A percentile compares a stretch with the other conserved stretches of the same genome.
Evolutionary conservation across 176 grass and related monocot genomes (phyloP).

Genomic region (Triticum dicoccoides): DNA sequence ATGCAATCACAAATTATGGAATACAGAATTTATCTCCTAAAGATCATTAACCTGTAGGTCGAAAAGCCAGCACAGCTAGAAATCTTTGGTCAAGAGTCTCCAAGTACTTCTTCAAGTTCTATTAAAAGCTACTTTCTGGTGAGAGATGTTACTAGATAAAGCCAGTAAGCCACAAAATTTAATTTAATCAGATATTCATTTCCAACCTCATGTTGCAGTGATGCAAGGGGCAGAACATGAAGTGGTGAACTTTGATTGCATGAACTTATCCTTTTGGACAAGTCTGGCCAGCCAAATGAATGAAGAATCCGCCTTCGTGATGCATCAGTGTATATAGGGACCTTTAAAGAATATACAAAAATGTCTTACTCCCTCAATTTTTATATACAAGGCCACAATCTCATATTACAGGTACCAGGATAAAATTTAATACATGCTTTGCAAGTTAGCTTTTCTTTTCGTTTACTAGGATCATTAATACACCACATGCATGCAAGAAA

Average conservation of each 20-base stretch:
- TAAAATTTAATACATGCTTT: too few relatives aligned
- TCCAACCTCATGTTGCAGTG: constrained; percentile 55
- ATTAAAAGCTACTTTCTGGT: constrained; percentile 11
- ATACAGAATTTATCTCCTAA: background rate
- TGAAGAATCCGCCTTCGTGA: constrained; percentile 74
- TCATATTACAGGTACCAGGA: too few relatives aligned
- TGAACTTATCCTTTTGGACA: constrained; percentile 56
- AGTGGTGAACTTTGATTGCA: constrained; percentile 51
- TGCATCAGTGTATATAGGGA: constrained; percentile 68
- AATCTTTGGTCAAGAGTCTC: constrained; percentile 52
- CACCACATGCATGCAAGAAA: too few relatives aligned
- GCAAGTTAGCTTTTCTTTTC: too few relatives aligned
- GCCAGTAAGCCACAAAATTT: background rate
- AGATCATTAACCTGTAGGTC: constrained; percentile 63
- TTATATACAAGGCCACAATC: too few relatives aligned
- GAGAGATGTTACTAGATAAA: constrained; percentile 28
- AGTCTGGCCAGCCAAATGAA: constrained; percentile 64
- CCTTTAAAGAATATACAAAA: constrained; percentile 37
- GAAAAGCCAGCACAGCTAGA: constrained; percentile 62
- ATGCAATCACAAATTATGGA: constrained; percentile 1
- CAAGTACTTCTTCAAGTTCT: constrained; percentile 66
- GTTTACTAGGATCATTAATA: too few relatives aligned
- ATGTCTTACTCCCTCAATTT: background rate
- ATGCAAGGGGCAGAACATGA: constrained; percentile 76
- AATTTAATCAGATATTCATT: constrained; percentile 19